Conservation (phyloP, 805 yeast species). For the Maudiozyma bulderi region DNA sequence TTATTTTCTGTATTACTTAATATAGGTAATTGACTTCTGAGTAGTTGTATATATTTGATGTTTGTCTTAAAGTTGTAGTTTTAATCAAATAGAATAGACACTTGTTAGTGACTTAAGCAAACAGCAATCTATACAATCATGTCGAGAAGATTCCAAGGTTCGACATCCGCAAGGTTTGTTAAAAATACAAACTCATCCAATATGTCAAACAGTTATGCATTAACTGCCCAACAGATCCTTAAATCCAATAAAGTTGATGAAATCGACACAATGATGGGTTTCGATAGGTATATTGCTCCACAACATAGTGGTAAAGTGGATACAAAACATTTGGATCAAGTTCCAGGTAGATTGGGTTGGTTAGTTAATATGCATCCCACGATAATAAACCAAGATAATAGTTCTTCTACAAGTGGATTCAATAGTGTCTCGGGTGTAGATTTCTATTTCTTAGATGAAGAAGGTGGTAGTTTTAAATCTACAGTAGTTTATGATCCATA, state of each 20-base stretch:
- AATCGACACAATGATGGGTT: slow-evolving; percentile 80
- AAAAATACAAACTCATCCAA: slow-evolving; percentile 26
- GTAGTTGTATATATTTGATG: too few species aligned
- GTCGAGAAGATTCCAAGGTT: slow-evolving; percentile 33
- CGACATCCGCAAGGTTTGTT: slow-evolving; percentile 44
- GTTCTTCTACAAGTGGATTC: slow-evolving; percentile 5
- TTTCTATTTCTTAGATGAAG: slow-evolving; percentile 88
- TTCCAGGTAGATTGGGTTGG: slow-evolving; percentile 59
- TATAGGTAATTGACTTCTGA: too few species aligned
- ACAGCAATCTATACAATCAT: not conserved
- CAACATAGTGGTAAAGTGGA: slow-evolving; percentile 30
- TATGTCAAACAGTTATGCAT: slow-evolving; percentile 17
- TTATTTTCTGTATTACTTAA: too few species aligned
- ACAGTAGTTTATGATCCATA: slow-evolving; percentile 82
- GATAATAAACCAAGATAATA: slow-evolving; percentile 42
- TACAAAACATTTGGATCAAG: slow-evolving; percentile 6
- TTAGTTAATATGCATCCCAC: slow-evolving; percentile 89
- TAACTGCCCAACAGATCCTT: slow-evolving; percentile 32
- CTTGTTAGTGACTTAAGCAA: not conserved
- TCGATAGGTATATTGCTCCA: slow-evolving; percentile 68
- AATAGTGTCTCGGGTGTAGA: slow-evolving; percentile 81
- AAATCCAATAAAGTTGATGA: slow-evolving; percentile 55
- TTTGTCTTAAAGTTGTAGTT: too few species aligned
- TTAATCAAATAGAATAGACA: too few species aligned
- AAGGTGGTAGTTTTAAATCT: slow-evolving; percentile 91